Evolutionary conservation across 345 rosid species (phyloP).

Genomic region (Ailanthus altissimus): DNA sequence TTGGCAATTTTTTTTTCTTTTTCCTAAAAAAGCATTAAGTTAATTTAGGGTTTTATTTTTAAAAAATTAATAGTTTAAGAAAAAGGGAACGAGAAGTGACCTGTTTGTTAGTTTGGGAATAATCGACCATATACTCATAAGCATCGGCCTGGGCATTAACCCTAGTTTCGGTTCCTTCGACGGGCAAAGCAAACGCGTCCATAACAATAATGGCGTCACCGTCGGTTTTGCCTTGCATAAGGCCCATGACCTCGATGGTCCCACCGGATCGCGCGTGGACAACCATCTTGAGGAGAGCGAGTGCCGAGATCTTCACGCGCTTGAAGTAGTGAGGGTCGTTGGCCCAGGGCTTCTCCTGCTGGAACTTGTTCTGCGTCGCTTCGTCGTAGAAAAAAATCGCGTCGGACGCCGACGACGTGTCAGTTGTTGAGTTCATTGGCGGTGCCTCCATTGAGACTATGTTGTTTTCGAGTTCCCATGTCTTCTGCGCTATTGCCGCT

Average conservation of each 20-base stretch:
- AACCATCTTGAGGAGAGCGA: constrained; percentile 97
- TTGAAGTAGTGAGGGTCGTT: constrained; percentile 93
- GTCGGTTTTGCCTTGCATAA: constrained; percentile 98
- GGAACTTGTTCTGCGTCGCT: constrained; percentile 61
- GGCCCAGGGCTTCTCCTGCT: constrained; percentile 94
- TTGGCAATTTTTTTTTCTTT: neutral
- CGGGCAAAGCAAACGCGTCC: constrained; percentile 99
- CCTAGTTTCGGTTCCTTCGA: constrained; percentile 96
- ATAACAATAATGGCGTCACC: constrained; percentile 96
- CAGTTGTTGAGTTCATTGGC: constrained; percentile 22
- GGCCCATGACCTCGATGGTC: constrained; percentile 97
- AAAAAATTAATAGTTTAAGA: neutral
- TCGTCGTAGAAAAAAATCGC: constrained; percentile 85
- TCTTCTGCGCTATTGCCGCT: constrained; percentile 74
- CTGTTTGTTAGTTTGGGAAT: constrained; percentile 96
- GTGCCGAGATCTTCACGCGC: constrained; percentile 96
- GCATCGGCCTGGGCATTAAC: constrained; percentile 99
- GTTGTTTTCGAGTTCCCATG: constrained; percentile 98
- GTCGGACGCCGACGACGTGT: constrained; percentile 52
- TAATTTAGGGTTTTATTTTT: neutral
- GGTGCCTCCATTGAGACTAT: constrained; percentile 59
- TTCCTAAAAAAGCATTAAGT: neutral
- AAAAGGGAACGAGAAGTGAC: constrained; percentile 28
- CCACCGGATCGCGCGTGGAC: constrained; percentile 99
- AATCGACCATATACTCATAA: constrained; percentile 98